Evolutionary conservation across 1,139 yeast species (phyloP), one percentile per base, ranked within the genome.

Genomic region (Meyerozyma smithsonii): DNA sequence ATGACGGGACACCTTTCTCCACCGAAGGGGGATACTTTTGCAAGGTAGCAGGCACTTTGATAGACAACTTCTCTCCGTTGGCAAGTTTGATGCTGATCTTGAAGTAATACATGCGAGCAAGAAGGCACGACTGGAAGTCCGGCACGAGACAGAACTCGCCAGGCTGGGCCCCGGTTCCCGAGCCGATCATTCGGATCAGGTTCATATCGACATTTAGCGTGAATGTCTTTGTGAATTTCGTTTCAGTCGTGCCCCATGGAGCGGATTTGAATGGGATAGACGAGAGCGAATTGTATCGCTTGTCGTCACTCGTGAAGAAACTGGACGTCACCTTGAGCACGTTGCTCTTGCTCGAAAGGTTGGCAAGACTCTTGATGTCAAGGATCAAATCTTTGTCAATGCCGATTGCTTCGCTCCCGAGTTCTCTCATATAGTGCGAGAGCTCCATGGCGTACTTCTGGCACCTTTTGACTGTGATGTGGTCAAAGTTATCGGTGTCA

Each of bases 111-210:
- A 66, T 35, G 35, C 74, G 48, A 2, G 70, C 58, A 44, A 65
- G 40, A 26, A 58, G 52, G 44, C 74, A 68, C 8, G 50, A 45
- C 48, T 69, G 74, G 47, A 68, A 69, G 36, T 63, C 69, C 0
- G 74, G 74, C 4, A 66, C 56, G 17, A 69, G 50, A 35, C 65
- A 38, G 16, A 63, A 60, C n/a, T 59, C 59, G n/a, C 21, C 34
- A 3, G 32, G 17, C 18, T 18, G 21, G 10, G 34, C 11, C 10
- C 8, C 16, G 8, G 33, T 28, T 14, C 34, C 34, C 7, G 34
- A 18, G 2, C 20, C 21, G 8, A 30, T n/a, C 23, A 30, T 11
- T 14, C 30, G 11, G 3, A 26, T 14, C 30, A 26, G 30, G 12
- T 26, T 42, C 25, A 58, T 43, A 37, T 62, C 63, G 3, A 61